phyloP scores from a whole-genome alignment of 164 flowering plant species.

The Aristolochia californica region DNA sequence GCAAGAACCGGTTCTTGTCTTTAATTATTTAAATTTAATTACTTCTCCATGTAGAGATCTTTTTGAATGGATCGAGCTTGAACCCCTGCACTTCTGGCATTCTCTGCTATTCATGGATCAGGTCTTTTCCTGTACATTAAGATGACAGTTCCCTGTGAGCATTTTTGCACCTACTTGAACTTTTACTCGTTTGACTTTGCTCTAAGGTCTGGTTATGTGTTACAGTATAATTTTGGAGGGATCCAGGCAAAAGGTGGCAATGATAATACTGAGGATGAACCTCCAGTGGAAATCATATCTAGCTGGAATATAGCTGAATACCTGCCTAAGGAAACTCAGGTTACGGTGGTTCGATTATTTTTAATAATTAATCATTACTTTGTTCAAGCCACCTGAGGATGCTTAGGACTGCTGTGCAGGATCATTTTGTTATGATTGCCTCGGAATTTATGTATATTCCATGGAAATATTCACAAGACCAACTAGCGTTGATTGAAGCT shows the following conservation, averaged over 20 bases:
- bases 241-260: constrained; percentile 45
- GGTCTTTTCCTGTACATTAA: constrained; percentile 26
- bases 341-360: constrained; percentile 6
- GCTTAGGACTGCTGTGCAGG: constrained; percentile 33
- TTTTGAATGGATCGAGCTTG: constrained; percentile 97
- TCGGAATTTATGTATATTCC: constrained; percentile 78
- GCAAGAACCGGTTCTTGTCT: neutral
- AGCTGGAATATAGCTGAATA: constrained; percentile 89
- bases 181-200: neutral
- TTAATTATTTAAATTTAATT: constrained; percentile 2
- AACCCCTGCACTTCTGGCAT: constrained; percentile 78
- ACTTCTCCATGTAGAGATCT: constrained; percentile 48
- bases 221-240: constrained; percentile 88
- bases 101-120: constrained; percentile 95
- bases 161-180: neutral
- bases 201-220: constrained; percentile 5
- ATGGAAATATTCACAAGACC: constrained; percentile 75
- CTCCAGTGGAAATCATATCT: constrained; percentile 66
- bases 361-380: neutral
- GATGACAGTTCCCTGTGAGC: neutral
- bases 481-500: constrained; percentile 33
- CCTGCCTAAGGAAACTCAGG: constrained; percentile 78
- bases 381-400: neutral
- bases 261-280: constrained; percentile 24
- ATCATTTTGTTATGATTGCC: constrained; percentile 62